Conservation (phyloP, 306 rosid species). For the Castanopsis chinensis region DNA sequence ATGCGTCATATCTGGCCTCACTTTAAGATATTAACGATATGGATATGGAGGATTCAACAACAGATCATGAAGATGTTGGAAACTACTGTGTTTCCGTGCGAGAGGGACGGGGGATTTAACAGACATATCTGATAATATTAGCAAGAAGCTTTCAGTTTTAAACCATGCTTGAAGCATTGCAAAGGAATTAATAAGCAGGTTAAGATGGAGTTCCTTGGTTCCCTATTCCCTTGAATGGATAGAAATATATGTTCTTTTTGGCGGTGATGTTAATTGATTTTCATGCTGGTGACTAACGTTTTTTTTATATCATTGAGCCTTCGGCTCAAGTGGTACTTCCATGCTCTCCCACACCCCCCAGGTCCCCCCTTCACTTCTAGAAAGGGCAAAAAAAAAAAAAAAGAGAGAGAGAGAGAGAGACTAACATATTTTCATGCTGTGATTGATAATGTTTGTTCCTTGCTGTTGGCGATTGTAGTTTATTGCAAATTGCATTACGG, state of each 20-base stretch:
- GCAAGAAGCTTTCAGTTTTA: slow-evolving; percentile 40
- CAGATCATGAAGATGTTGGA: slow-evolving; percentile 48
- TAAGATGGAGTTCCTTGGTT: background rate
- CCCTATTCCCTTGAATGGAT: background rate
- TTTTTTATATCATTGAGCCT: too few relatives aligned
- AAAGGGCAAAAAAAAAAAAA: too few relatives aligned
- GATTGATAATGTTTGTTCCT: background rate
- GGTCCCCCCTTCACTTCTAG: too few relatives aligned
- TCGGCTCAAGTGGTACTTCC: too few relatives aligned
- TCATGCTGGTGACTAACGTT: too few relatives aligned
- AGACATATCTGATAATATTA: slow-evolving; percentile 39
- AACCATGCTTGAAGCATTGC: slow-evolving; percentile 63
- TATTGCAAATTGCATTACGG: background rate
- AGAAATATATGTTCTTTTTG: background rate
- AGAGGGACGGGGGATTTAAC: background rate
- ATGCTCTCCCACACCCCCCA: too few relatives aligned
- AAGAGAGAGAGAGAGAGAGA: too few relatives aligned
- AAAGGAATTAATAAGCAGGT: slow-evolving; percentile 44
- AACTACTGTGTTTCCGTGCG: background rate
- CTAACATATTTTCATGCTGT: too few relatives aligned
- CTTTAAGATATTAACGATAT: slow-evolving; percentile 22
- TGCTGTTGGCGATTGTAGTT: background rate
- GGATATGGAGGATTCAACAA: slow-evolving; percentile 19
- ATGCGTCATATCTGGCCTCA: slow-evolving; percentile 80
- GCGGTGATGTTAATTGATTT: too few relatives aligned